phyloP scores from a whole-genome alignment of 2,329 filamentous ascomycete genomes.

The Cladosporium phlei region DNA sequence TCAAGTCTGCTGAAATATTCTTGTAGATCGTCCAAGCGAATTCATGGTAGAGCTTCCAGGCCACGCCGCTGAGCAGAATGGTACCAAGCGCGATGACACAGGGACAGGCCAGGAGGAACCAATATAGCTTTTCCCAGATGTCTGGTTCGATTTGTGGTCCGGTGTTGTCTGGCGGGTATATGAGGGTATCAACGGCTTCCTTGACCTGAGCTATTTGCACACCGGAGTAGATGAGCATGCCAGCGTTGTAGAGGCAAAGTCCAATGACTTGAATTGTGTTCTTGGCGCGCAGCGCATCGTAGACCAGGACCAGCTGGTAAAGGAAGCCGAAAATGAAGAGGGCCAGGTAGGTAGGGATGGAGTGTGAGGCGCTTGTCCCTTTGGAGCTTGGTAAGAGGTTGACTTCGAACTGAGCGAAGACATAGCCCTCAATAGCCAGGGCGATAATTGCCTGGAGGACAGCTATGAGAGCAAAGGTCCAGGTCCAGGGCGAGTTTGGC shows the following conservation, averaged over 20 bases:
- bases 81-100: constrained; percentile 74
- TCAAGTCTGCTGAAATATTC: constrained; percentile 93
- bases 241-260: constrained; percentile 85
- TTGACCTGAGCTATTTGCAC: constrained; percentile 90
- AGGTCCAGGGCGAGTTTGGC: constrained; percentile 82
- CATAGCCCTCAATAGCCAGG: constrained; percentile 80
- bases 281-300: constrained; percentile 88
- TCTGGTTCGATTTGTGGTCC: constrained; percentile 43
- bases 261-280: constrained; percentile 99
- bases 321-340: constrained; percentile 97
- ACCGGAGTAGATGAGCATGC: constrained; percentile 84
- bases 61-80: constrained; percentile 65
- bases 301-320: constrained; percentile 84
- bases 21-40: constrained; percentile 99
- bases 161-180: constrained; percentile 13
- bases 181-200: constrained; percentile 60
- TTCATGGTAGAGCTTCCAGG: constrained; percentile 96
- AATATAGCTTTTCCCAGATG: constrained; percentile 66
- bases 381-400: constrained; percentile 38
- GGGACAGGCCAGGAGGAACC: constrained; percentile 80
- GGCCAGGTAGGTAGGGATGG: constrained; percentile 91
- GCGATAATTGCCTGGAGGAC: constrained; percentile 73
- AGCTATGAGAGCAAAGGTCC: constrained; percentile 72
- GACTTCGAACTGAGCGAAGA: constrained; percentile 80
- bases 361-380: constrained; percentile 43